phyloP scores from a whole-genome alignment of 2,329 filamentous ascomycete genomes.

The Sarocladium strictum region DNA sequence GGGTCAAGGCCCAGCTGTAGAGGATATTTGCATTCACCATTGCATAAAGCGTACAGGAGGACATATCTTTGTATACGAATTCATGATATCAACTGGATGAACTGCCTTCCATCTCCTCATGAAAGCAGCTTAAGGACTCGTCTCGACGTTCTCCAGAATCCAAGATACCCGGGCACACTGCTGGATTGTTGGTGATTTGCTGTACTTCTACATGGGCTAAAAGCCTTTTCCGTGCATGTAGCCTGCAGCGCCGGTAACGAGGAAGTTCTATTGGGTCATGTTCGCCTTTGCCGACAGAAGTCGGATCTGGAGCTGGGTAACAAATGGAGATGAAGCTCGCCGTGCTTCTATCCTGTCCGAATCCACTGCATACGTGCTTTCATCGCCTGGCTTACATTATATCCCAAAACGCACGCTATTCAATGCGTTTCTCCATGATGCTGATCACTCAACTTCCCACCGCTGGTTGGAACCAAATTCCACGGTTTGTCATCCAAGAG shows the following conservation, averaged over 20 bases:
- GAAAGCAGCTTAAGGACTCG: background rate
- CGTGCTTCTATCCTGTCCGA: no score
- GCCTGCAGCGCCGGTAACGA: constrained; percentile 30
- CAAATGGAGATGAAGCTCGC: background rate
- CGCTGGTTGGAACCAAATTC: no score
- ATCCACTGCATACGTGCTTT: no score
- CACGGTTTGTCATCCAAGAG: background rate
- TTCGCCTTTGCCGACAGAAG: background rate
- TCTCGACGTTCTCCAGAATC: constrained; percentile 13
- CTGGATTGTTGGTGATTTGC: constrained; percentile 2
- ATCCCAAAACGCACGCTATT: no score
- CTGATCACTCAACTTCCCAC: no score
- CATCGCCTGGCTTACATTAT: no score
- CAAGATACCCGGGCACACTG: no score
- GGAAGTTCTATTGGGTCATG: constrained; percentile 19
- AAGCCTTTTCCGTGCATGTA: constrained; percentile 26
- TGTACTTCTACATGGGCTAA: no score
- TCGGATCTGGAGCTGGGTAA: background rate
- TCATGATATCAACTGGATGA: background rate
- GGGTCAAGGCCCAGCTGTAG: constrained; percentile 49
- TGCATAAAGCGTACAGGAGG: background rate
- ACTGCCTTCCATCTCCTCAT: background rate
- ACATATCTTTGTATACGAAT: background rate
- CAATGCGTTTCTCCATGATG: no score
- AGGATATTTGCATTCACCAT: background rate